These are phyloP conservation scores for Aspergillus ustus DNA, from an alignment of 2,329 filamentous ascomycete species.

Conservation along the genomic window DNA sequence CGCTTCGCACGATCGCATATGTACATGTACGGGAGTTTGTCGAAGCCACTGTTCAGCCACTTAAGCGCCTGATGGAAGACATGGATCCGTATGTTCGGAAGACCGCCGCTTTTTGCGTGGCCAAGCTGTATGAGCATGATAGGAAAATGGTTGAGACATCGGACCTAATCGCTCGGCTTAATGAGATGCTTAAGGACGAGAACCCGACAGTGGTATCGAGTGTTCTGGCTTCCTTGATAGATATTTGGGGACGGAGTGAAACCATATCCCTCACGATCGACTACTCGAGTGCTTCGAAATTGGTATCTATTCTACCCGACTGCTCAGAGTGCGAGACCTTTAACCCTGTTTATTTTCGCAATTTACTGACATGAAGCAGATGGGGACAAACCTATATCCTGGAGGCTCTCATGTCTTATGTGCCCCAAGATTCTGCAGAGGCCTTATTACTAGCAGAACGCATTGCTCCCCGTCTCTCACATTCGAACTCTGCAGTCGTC, in stretches of 20 bases:
- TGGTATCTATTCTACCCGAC: constrained; percentile 93
- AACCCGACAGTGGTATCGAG: constrained; percentile 98
- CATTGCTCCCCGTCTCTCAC: constrained; percentile 91
- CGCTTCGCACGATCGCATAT: constrained; percentile 94
- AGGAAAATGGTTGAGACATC: constrained; percentile 85
- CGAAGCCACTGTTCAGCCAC: constrained; percentile 81
- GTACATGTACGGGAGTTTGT: constrained; percentile 96
- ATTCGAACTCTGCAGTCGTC: constrained; percentile 95
- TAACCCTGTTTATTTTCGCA: not conserved
- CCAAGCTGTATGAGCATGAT: constrained; percentile 97
- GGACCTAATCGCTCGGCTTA: constrained; percentile 89
- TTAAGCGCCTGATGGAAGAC: constrained; percentile 83
- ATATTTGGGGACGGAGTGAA: constrained; percentile 98
- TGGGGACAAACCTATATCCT: constrained; percentile 99
- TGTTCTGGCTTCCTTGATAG: constrained; percentile 86
- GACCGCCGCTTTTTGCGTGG: constrained; percentile 93
- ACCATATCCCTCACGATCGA: constrained; percentile 98
- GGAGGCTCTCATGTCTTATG: constrained; percentile 96
- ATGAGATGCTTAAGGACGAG: constrained; percentile 87
- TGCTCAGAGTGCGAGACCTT: constrained; percentile 80
- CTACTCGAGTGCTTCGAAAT: constrained; percentile 95
- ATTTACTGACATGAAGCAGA: constrained; percentile 52
- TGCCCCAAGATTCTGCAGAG: constrained; percentile 88
- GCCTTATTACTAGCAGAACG: constrained; percentile 88
- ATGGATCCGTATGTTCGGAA: constrained; percentile 95